These are phyloP conservation scores for Spiraea crenata DNA, from an alignment of 331 rosid species.

Conservation along the genomic window DNA sequence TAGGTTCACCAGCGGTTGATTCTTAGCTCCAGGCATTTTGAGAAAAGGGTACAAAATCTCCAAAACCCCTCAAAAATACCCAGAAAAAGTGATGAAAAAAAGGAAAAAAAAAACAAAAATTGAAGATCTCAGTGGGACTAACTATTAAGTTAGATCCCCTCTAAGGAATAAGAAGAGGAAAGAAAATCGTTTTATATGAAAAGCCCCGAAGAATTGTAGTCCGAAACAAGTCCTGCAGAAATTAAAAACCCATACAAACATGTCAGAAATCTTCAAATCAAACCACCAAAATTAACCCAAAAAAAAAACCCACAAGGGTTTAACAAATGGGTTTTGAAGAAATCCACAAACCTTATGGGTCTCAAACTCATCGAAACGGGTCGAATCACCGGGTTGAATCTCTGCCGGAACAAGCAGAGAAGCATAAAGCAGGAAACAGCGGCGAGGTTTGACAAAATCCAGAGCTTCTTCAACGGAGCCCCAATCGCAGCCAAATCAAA, in stretches of 20 bases:
- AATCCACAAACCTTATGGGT: slow-evolving; percentile 49
- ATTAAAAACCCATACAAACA: slow-evolving; percentile 8
- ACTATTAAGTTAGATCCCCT: slow-evolving; percentile 63
- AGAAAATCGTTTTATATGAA: slow-evolving; percentile 58
- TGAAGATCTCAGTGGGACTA: neutral
- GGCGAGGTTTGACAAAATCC: slow-evolving; percentile 21
- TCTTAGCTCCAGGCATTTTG: slow-evolving; percentile 44
- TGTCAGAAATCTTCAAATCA: neutral
- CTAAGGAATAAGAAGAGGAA: slow-evolving; percentile 60
- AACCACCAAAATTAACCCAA: neutral
- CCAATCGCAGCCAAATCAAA: slow-evolving; percentile 58
- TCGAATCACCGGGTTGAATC: slow-evolving; percentile 34
- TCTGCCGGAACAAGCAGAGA: slow-evolving; percentile 34
- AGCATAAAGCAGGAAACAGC: slow-evolving; percentile 30
- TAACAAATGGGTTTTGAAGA: neutral
- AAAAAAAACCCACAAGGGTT: neutral
- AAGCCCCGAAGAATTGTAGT: slow-evolving; percentile 60
- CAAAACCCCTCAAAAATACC: slow-evolving; percentile 32
- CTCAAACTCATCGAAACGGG: slow-evolving; percentile 86
- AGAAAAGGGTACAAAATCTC: neutral
- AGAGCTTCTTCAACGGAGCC: slow-evolving; percentile 66
- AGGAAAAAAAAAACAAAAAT: neutral
- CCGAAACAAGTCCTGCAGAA: slow-evolving; percentile 70
- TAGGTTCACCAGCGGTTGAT: neutral
- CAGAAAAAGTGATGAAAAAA: slow-evolving; percentile 4